Conservation (phyloP, 2,329 filamentous ascomycete species). For the Pestalotiopsis sp. region DNA sequence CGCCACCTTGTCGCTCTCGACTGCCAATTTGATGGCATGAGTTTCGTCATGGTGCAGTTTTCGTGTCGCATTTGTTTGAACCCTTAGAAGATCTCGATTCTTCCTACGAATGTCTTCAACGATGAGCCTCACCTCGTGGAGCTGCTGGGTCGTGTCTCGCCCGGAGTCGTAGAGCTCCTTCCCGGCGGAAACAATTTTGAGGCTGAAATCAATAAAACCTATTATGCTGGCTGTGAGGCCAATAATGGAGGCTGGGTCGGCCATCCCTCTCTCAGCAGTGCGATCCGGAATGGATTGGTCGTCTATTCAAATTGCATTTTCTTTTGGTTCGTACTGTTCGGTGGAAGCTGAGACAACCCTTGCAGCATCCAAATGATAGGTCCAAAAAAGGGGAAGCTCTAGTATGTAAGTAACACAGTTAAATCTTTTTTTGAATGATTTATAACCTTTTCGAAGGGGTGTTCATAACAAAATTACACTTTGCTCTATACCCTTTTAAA, state of each 20-base stretch:
- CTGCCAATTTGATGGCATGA: background rate
- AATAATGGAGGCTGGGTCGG: background rate
- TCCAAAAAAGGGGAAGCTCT: too few species aligned
- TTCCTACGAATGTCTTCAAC: background rate
- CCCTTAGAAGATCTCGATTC: background rate
- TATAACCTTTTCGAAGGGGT: too few species aligned
- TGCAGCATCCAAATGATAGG: too few species aligned
- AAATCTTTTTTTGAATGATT: too few species aligned
- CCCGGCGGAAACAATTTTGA: background rate
- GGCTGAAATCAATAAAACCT: background rate
- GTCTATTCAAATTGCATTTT: too few species aligned
- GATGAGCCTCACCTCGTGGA: background rate
- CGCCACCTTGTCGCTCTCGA: background rate
- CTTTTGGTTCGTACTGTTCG: too few species aligned
- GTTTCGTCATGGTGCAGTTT: background rate
- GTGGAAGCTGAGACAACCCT: too few species aligned
- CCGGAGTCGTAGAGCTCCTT: background rate
- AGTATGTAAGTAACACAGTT: too few species aligned
- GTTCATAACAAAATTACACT: too few species aligned
- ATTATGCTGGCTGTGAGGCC: background rate
- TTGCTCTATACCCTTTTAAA: too few species aligned
- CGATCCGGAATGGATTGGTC: too few species aligned
- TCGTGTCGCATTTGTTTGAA: background rate
- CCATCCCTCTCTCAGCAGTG: background rate
- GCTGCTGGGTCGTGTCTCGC: background rate